These are phyloP conservation scores for Quambalaria eucalypti DNA, from an alignment of 1,284 basidiomycete species.

Conservation along the genomic window DNA sequence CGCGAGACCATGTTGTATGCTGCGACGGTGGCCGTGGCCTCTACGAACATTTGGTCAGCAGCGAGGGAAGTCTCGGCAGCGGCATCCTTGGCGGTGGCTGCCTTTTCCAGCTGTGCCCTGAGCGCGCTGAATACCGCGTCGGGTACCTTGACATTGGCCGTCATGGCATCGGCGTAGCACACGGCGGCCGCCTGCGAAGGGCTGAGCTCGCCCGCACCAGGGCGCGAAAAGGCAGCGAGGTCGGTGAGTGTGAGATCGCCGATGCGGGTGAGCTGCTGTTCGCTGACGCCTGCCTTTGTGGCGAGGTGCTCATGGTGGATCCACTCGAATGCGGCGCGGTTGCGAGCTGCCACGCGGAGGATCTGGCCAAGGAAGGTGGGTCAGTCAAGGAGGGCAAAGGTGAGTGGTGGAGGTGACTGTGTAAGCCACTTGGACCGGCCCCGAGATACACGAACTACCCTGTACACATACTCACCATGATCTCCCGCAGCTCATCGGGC, in stretches of 20 bases:
- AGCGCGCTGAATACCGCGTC: slow-evolving; percentile 36
- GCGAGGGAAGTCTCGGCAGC: slow-evolving; percentile 42
- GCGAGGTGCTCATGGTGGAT: slow-evolving; percentile 48
- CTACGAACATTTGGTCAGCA: slow-evolving; percentile 43
- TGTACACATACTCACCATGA: slow-evolving; percentile 39
- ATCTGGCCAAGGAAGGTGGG: slow-evolving; percentile 28
- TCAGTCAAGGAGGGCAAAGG: neutral
- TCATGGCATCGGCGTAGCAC: slow-evolving; percentile 48
- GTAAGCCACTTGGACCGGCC: neutral
- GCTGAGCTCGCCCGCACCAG: slow-evolving; percentile 10
- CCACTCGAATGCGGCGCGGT: slow-evolving; percentile 50
- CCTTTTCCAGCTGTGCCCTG: slow-evolving; percentile 15
- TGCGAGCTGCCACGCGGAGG: slow-evolving; percentile 49
- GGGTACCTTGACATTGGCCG: slow-evolving; percentile 41
- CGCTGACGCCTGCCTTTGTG: slow-evolving; percentile 46
- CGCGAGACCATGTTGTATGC: slow-evolving; percentile 51
- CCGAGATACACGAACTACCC: neutral
- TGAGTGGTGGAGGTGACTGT: neutral
- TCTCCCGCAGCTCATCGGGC: slow-evolving; percentile 49
- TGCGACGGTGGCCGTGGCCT: slow-evolving; percentile 48
- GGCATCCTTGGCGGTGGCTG: slow-evolving; percentile 26
- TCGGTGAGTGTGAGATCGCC: slow-evolving; percentile 37
- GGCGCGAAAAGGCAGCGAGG: slow-evolving; percentile 8
- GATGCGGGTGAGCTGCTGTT: slow-evolving; percentile 46
- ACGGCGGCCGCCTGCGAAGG: slow-evolving; percentile 42